Percentiles rank a stretch among this genome's conserved stretches.
phyloP scores from a whole-genome alignment of 1,139 yeast genomes.

The Zygoascus sp. region DNA sequence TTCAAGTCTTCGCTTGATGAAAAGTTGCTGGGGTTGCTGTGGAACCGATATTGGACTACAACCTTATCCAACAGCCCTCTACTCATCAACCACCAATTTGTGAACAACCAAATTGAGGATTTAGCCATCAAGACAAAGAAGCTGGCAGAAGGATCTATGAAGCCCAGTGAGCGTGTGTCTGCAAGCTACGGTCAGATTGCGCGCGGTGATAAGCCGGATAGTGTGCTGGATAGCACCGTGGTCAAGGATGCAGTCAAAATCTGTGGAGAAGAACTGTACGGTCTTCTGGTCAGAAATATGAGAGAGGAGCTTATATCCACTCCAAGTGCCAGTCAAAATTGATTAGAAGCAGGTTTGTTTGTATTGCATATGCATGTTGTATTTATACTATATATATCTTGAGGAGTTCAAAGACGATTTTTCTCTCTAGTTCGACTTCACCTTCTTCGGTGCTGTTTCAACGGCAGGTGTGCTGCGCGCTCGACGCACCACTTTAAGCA shows the following conservation, averaged over 20 bases:
- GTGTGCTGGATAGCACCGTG: not conserved
- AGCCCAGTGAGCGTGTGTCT: not conserved
- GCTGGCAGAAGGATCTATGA: constrained; percentile 9
- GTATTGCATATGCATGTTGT: not conserved
- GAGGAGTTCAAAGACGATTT: too few species aligned
- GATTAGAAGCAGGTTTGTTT: too few species aligned
- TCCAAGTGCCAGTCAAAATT: too few species aligned
- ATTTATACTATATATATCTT: not conserved
- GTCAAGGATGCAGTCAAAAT: constrained; percentile 28
- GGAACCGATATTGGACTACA: constrained; percentile 51
- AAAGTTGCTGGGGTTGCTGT: constrained; percentile 43
- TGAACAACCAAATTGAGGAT: constrained; percentile 34
- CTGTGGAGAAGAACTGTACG: constrained; percentile 34
- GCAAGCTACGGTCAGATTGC: not conserved
- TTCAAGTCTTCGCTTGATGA: constrained; percentile 56
- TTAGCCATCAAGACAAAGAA: constrained; percentile 24
- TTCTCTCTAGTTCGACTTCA: not conserved
- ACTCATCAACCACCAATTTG: constrained; percentile 32
- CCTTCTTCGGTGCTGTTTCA: not conserved
- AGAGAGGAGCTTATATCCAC: not conserved
- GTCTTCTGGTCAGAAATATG: constrained; percentile 30
- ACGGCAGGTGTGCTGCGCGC: too few species aligned
- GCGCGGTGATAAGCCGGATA: not conserved
- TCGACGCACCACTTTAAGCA: constrained; percentile 28
- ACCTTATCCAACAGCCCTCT: constrained; percentile 34